Conservation (phyloP, 2,329 filamentous ascomycete genomes). For the Boeremia exigua region DNA sequence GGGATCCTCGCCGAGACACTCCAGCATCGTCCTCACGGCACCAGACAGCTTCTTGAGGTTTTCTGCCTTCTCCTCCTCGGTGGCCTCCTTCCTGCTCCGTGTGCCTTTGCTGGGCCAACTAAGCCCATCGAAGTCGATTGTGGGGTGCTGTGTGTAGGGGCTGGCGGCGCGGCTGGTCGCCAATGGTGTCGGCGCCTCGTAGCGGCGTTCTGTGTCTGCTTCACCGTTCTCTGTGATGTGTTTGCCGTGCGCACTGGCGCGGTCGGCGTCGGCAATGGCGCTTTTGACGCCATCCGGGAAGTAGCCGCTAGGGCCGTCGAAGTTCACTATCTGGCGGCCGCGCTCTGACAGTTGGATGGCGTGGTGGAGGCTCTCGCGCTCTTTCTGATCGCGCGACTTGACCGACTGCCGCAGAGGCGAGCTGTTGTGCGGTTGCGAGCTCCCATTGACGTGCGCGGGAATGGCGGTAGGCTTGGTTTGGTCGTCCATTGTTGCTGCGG, state of each 20-base stretch:
- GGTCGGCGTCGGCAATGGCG: conserved; percentile 20
- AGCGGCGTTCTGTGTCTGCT: conserved; percentile 56
- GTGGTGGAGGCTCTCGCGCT: conserved; percentile 63
- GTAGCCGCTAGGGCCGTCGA: conserved; percentile 46
- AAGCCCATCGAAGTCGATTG: conserved; percentile 62
- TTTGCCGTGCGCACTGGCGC: conserved; percentile 20
- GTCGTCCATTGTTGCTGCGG: conserved; percentile 24
- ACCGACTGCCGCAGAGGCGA: conserved; percentile 57
- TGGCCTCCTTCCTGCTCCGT: conserved; percentile 64
- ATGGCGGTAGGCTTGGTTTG: conserved; percentile 59
- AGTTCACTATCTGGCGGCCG: conserved; percentile 54
- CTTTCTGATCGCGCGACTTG: conserved; percentile 56
- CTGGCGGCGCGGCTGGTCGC: conserved; percentile 59
- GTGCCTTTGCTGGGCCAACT: conserved; percentile 68
- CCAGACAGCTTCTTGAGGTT: conserved; percentile 67
- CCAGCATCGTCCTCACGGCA: conserved; percentile 67
- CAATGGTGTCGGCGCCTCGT: conserved; percentile 61
- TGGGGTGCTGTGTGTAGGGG: conserved; percentile 58
- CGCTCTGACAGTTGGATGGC: conserved; percentile 66
- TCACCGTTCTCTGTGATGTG: conserved; percentile 33
- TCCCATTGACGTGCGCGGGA: conserved; percentile 64
- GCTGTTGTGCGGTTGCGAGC: conserved; percentile 36
- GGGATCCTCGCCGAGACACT: conserved; percentile 71
- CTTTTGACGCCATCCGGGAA: conserved; percentile 31
- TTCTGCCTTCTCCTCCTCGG: conserved; percentile 63